Evolutionary conservation across 2,329 filamentous ascomycete genomes (phyloP), one percentile per base, ranked within the genome.

Genomic region (Fusarium keratoplasticum): DNA sequence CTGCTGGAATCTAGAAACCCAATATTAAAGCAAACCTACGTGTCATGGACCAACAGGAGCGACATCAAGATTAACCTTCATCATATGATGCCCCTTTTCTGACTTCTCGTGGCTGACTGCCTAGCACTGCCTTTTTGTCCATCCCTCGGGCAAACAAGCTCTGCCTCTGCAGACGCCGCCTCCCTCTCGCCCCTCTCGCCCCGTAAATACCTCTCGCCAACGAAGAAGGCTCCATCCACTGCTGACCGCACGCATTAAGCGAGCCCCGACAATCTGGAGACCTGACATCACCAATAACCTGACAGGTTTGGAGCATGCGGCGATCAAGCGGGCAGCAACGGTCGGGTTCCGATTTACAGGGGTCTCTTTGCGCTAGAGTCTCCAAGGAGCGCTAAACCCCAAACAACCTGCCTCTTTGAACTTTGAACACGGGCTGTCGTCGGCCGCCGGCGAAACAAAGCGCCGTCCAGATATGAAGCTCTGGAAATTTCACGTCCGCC

Each of bases 381-480:
- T 35, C 55, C 66, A 40, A 64, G 29, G 42, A 25, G 9, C 50
- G 29, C 38, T 58, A 57, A 33, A 35, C 62, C 13, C 18, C 25
- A 35, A 61, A 42, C 33, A 16, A 20, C 35, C 42, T 25, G 14
- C 20, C 42, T 47, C n/a, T 40, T 40, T 36, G 29, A 31, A 31
- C 29, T 31, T 31, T 8, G 11, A 64, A 25, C 50, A 40, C 59
- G 22, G n/a, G 44, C 57, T 25, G 29, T 25, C 16, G 27, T 54
- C 66, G 61, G 71, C n/a, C 29, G 33, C 75, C 78, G 78, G 78
- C 71, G 57, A 79, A 80, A 80, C 69, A 69, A 80, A 76, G 70
- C 68, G 70, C 78, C 78, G 72, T 35, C 57, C 18, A 61, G 35
- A 38, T 40, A 18, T 54, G 42, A 40, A 63, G 72, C 54, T 75